A percentile compares a stretch with the other conserved stretches of the same genome.
Conservation (phyloP, 1,284 basidiomycete genomes). For the Pyrrhoderma lamaoense region DNA sequence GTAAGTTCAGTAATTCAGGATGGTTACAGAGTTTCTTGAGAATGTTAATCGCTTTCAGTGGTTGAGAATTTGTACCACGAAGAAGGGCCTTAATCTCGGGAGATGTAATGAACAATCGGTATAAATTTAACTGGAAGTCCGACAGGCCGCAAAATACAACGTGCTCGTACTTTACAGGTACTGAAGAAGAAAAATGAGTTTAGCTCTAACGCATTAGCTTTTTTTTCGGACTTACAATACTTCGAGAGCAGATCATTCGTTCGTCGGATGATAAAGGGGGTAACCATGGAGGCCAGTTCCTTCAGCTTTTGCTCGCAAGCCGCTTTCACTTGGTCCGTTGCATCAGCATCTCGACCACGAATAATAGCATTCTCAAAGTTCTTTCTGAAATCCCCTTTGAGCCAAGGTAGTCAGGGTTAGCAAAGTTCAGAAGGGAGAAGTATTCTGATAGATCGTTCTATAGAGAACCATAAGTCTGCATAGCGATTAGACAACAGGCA, state of each 20-base stretch:
- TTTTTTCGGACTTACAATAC: slow-evolving; percentile 84
- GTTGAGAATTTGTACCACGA: slow-evolving; percentile 88
- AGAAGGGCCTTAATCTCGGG: slow-evolving; percentile 91
- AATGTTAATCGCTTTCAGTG: slow-evolving; percentile 94
- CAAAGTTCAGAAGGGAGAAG: slow-evolving; percentile 93
- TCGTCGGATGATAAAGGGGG: slow-evolving; percentile 94
- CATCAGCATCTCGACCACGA: slow-evolving; percentile 87
- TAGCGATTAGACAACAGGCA: background rate
- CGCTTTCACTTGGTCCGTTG: slow-evolving; percentile 77
- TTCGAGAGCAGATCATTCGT: slow-evolving; percentile 98
- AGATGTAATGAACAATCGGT: slow-evolving; percentile 90
- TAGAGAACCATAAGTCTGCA: background rate
- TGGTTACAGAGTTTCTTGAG: slow-evolving; percentile 98
- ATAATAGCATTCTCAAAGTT: slow-evolving; percentile 95
- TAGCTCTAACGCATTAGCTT: no score
- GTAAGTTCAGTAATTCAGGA: slow-evolving; percentile 86
- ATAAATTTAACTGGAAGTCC: slow-evolving; percentile 83
- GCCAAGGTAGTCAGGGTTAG: slow-evolving; percentile 94
- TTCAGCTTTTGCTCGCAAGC: slow-evolving; percentile 88
- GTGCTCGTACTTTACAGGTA: slow-evolving; percentile 99
- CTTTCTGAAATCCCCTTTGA: slow-evolving; percentile 92
- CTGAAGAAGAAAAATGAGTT: slow-evolving; percentile 33
- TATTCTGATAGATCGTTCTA: slow-evolving; percentile 97
- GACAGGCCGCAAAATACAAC: slow-evolving; percentile 96
- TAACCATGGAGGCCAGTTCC: slow-evolving; percentile 86